Evolutionary conservation across 2,329 filamentous ascomycete genomes (phyloP).

Genomic region (Emergomyces orientalis): DNA sequence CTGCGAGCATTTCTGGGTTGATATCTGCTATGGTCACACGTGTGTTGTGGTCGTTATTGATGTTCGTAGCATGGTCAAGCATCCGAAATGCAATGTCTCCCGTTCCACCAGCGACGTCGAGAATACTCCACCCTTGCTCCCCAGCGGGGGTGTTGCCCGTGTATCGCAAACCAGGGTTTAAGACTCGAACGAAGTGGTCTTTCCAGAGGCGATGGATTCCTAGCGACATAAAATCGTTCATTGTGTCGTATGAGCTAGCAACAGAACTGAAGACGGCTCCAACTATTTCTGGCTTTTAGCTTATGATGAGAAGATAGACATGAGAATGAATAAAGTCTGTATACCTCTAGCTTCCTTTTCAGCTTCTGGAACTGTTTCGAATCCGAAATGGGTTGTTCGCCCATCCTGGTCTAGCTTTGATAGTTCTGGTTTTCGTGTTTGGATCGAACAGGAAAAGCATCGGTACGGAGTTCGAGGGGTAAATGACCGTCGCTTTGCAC

Average conservation of each 20-base stretch:
- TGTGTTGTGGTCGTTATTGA: conserved; percentile 71
- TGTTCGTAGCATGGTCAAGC: conserved; percentile 72
- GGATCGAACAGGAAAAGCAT: conserved; percentile 44
- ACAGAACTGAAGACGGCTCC: conserved; percentile 90
- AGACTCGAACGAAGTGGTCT: conserved; percentile 85
- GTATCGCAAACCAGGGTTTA: conserved; percentile 65
- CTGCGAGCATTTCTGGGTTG: conserved; percentile 86
- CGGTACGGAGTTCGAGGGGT: conserved; percentile 31
- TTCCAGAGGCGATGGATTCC: conserved; percentile 96
- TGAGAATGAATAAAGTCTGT: background rate
- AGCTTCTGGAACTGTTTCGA: conserved; percentile 69
- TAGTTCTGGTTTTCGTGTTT: conserved; percentile 29
- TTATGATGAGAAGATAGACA: background rate
- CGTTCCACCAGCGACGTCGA: conserved; percentile 94
- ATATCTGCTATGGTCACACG: conserved; percentile 91
- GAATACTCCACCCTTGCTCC: conserved; percentile 58
- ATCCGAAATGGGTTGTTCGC: conserved; percentile 80
- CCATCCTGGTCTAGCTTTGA: conserved; percentile 37
- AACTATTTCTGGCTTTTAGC: conserved; percentile 40
- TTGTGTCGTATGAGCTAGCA: conserved; percentile 86
- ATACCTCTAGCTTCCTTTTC: conserved; percentile 63
- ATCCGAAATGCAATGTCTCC: conserved; percentile 97
- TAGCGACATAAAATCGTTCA: conserved; percentile 99
- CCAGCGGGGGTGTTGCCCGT: conserved; percentile 22
- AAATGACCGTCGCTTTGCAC: conserved; percentile 24